Evolutionary conservation across 495 filamentous ascomycete species (phyloP), one percentile per base, ranked within the genome.

Genomic region (Stereocaulon alpinum): DNA sequence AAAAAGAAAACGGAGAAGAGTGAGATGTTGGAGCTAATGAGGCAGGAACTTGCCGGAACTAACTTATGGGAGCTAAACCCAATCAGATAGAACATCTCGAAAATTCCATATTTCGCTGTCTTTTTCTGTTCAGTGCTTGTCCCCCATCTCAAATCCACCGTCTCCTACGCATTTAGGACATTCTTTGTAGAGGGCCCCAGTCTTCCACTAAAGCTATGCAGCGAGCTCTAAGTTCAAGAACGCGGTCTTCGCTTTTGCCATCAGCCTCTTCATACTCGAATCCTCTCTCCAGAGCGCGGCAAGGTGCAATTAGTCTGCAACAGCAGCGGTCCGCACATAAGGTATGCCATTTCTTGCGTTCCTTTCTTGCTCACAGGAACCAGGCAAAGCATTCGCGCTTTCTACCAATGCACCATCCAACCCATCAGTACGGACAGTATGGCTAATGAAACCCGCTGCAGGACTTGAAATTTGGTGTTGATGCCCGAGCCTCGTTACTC

Each of bases 381-480:
- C 34, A 22, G 4, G 15, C 17, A 14, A 40, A 17, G 17, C 2
- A 10, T n/a, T 29, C 18, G 24, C 17, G 15, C 50, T 40, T 18
- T n/a, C 10, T 17, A 37, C 34, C 34, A 37, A 37, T 11, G 34
- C 34, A 10, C 34, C 34, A 12, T 37, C 34, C 34, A 37, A 37
- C 2, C 7, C 34, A 37, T 37, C 34, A 37, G 1, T 12, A 37
- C 7, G 34, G 34, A 37, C 9, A 2, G 7, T 12, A 0, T 37
- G 4, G 4, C 34, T 49, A 32, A 52, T 4, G 12, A 17, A 9
- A 9, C 14, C 41, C 55, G 41, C 24, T 42, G 18, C 52, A 96
- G 92, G 93, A 98, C 70, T 81, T 98, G 68, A 96, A 95, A 79
- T 98, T 98, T 68, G 94, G 93, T 67, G 93, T 96, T 63, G 94